Evolutionary conservation across 2,329 filamentous ascomycete genomes (phyloP).

Genomic region (Elsinoe arachidis): DNA sequence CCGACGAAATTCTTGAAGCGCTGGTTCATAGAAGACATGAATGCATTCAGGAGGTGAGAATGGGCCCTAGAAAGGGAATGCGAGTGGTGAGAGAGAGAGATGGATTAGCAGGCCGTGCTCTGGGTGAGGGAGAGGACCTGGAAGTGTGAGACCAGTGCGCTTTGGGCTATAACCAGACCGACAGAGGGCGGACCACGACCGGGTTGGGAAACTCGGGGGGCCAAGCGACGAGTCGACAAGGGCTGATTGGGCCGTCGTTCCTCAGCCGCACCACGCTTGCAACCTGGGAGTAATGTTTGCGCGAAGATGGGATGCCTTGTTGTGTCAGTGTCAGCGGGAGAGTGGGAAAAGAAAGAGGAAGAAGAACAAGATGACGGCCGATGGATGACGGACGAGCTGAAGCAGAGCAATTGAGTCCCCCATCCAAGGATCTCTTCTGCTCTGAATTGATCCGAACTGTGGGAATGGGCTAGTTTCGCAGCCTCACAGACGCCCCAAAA

Average conservation of each 20-base stretch:
- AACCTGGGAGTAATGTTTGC: neutral
- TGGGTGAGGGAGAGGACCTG: neutral
- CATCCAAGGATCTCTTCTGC: too few species aligned
- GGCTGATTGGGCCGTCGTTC: constrained; percentile 5
- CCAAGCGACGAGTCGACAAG: neutral
- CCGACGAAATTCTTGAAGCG: constrained; percentile 73
- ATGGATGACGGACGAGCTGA: neutral
- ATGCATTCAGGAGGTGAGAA: constrained; percentile 15
- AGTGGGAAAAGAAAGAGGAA: neutral
- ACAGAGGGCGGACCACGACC: neutral
- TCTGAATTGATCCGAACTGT: neutral
- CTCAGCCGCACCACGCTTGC: constrained; percentile 9
- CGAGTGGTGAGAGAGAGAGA: neutral
- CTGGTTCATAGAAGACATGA: constrained; percentile 56
- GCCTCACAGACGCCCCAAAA: constrained; percentile 2
- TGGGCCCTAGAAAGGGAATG: constrained; percentile 1
- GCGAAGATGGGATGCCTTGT: neutral
- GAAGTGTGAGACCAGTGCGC: neutral
- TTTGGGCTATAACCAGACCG: constrained; percentile 4
- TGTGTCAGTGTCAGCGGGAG: neutral
- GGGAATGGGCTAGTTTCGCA: neutral
- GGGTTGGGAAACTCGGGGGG: neutral
- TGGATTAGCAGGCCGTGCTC: neutral
- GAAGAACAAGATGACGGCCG: neutral
- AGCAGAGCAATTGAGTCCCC: too few species aligned